Percentiles rank a stretch among this genome's conserved stretches.
phyloP scores from a whole-genome alignment of 345 rosid genomes.

The Pistacia integerrima region DNA sequence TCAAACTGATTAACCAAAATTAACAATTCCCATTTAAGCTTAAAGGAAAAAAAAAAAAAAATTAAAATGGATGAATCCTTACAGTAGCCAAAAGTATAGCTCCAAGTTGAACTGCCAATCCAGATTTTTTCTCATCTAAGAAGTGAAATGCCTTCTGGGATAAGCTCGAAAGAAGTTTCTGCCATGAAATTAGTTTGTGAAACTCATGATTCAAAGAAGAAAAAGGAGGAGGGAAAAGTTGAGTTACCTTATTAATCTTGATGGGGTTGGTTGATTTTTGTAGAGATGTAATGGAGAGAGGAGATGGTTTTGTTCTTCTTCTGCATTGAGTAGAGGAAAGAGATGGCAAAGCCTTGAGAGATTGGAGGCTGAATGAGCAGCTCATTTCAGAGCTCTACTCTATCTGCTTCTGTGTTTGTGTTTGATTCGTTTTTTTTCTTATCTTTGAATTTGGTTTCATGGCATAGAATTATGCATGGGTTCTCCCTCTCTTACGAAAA shows the following conservation, averaged over 20 bases:
- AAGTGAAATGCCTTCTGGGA: constrained; percentile 21
- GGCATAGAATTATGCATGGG: background rate
- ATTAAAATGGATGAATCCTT: background rate
- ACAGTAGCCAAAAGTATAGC: constrained; percentile 54
- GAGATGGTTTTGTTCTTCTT: constrained; percentile 23
- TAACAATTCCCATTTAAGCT: background rate
- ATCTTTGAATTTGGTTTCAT: constrained; percentile 1
- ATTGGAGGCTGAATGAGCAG: constrained; percentile 35
- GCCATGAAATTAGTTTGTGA: background rate
- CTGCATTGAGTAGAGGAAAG: constrained; percentile 28
- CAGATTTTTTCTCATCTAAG: constrained; percentile 37
- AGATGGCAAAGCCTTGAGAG: constrained; percentile 40
- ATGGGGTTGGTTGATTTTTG: constrained; percentile 20
- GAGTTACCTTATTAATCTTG: constrained; percentile 30
- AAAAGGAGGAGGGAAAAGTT: background rate
- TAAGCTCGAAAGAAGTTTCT: constrained; percentile 32
- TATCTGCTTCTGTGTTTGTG: background rate
- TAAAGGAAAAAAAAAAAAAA: background rate
- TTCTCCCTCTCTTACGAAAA: too few species aligned
- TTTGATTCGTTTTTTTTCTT: constrained; percentile 15
- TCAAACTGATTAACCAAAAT: constrained; percentile 42
- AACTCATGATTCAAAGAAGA: background rate
- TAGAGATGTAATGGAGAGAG: constrained; percentile 29
- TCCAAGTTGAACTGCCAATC: constrained; percentile 57
- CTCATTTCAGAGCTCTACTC: constrained; percentile 29